These are phyloP conservation scores for Suhomyces pyralidae DNA, from an alignment of 805 yeast genomes.

Conservation along the genomic window DNA sequence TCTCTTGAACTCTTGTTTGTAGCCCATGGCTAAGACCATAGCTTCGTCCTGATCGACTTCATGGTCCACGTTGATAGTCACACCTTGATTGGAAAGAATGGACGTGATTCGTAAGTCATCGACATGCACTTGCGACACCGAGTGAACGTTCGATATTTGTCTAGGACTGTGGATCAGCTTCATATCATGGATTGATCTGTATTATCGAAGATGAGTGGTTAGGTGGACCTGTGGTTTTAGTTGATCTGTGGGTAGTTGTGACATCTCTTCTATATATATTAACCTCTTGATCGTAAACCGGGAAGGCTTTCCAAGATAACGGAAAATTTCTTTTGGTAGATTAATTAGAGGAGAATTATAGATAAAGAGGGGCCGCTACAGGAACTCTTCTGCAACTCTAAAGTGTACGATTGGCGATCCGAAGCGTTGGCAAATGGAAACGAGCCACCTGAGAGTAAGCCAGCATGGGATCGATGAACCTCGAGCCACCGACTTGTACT, in stretches of 20 bases:
- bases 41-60: constrained; percentile 50
- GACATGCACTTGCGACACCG: constrained; percentile 23
- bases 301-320: background rate
- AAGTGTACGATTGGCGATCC: too few relatives aligned
- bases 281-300: background rate
- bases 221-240: background rate
- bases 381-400: too few relatives aligned
- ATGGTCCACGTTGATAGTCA: constrained; percentile 47
- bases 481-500: background rate
- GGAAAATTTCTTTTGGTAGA: constrained; percentile 1
- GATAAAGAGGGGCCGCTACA: background rate
- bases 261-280: background rate
- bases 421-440: too few relatives aligned
- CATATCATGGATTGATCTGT: background rate
- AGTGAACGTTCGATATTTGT: background rate
- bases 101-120: constrained; percentile 38
- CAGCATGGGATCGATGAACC: too few relatives aligned
- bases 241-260: background rate
- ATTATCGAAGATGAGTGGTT: background rate
- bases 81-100: constrained; percentile 35
- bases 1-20: constrained; percentile 61
- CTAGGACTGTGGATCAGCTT: background rate
- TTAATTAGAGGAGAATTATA: background rate
- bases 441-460: too few relatives aligned
- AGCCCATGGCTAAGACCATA: constrained; percentile 55